Evolutionary conservation across 176 grass and related monocot genomes (phyloP).

Genomic region (Lolium rigidum): DNA sequence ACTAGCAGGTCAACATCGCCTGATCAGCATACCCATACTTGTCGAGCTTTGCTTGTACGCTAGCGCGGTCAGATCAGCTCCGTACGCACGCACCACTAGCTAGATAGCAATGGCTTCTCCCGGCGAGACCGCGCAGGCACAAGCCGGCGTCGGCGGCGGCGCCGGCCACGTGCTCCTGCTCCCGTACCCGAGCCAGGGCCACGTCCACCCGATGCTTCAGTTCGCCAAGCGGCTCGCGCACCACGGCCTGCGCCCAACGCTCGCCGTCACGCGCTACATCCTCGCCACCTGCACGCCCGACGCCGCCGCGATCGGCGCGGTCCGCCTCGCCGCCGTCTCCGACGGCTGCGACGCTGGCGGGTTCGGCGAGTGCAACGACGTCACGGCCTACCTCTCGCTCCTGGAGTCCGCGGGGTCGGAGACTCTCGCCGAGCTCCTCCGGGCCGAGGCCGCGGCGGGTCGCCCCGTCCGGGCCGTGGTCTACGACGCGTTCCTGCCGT

Average conservation of each 20-base stretch:
- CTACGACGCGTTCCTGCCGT: conserved; percentile 77
- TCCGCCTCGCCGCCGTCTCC: conserved; percentile 66
- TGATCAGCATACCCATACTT: too few relatives aligned
- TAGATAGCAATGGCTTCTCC: not conserved
- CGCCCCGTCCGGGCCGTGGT: conserved; percentile 56
- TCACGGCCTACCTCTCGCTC: conserved; percentile 48
- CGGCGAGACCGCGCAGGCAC: not conserved
- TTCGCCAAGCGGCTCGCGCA: conserved; percentile 70
- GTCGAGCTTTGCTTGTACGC: too few relatives aligned
- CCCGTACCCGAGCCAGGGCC: conserved; percentile 86
- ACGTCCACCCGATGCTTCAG: conserved; percentile 86
- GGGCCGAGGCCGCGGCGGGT: conserved; percentile 36
- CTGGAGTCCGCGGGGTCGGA: conserved; percentile 54
- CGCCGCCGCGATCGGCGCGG: not conserved
- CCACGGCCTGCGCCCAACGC: conserved; percentile 61
- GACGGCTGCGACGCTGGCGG: conserved; percentile 70
- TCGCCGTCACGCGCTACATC: conserved; percentile 63
- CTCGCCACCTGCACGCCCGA: conserved; percentile 46
- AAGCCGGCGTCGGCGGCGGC: not conserved
- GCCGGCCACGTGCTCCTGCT: conserved; percentile 51
- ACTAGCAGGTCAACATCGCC: too few relatives aligned
- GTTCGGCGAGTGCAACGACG: conserved; percentile 34
- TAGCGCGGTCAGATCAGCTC: not conserved
- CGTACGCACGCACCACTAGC: not conserved
- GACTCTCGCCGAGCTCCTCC: conserved; percentile 61